phyloP scores from a whole-genome alignment of 495 filamentous ascomycete species.

The Tuber aestivum region DNA sequence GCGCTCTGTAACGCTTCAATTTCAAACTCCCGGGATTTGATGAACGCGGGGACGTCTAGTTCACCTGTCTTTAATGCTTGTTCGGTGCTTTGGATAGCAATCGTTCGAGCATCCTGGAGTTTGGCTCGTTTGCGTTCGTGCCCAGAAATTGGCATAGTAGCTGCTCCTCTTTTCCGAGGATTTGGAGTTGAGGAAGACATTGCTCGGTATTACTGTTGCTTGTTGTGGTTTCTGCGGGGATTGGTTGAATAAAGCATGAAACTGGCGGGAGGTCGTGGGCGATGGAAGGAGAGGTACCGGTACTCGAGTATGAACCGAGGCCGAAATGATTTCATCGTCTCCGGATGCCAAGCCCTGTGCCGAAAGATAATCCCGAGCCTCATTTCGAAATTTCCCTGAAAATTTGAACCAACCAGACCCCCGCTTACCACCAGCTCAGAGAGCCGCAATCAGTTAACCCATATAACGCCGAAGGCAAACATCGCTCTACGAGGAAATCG shows the following conservation, averaged over 20 bases:
- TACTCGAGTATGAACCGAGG: background rate
- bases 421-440: too few relatives aligned
- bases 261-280: background rate
- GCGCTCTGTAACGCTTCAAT: conserved; percentile 75
- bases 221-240: background rate
- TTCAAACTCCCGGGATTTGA: conserved; percentile 76
- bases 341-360: background rate
- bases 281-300: too few relatives aligned
- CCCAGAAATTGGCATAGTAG: conserved; percentile 15
- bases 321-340: background rate
- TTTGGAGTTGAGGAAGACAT: conserved; percentile 7
- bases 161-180: conserved; percentile 23
- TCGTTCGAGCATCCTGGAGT: conserved; percentile 60
- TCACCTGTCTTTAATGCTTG: conserved; percentile 70
- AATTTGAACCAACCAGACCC: background rate
- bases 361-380: background rate
- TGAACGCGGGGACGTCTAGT: conserved; percentile 73
- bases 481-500: conserved; percentile 5
- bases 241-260: background rate
- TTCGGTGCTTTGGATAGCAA: conserved; percentile 65
- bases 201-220: background rate
- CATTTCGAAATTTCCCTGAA: background rate
- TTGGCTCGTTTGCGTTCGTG: conserved; percentile 59
- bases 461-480: background rate
- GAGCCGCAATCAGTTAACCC: background rate